Evolutionary conservation across 106 monocot genomes (phyloP).

Genomic region (Dioscorea alata): DNA sequence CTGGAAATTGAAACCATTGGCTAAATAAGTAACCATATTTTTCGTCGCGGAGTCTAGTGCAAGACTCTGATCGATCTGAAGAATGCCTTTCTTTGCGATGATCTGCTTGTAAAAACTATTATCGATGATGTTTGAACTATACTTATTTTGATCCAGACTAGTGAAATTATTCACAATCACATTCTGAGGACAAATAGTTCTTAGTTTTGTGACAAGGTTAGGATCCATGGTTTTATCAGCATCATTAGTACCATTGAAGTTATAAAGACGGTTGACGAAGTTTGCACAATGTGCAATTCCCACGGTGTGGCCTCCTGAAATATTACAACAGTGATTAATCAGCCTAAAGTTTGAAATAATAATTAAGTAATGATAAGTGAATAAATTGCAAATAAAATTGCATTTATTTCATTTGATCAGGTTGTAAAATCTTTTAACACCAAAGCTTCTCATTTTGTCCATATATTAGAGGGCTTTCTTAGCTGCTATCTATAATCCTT

Average conservation of each 20-base stretch:
- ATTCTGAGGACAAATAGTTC: slow-evolving; percentile 4
- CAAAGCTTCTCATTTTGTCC: neutral
- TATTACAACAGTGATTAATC: neutral
- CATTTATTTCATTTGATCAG: no score
- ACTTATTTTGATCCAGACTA: slow-evolving; percentile 10
- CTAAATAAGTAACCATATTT: neutral
- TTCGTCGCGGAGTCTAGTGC: slow-evolving; percentile 13
- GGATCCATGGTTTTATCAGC: slow-evolving; percentile 14
- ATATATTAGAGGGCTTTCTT: no score
- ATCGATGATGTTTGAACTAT: slow-evolving; percentile 10
- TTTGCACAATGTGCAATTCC: slow-evolving; percentile 15
- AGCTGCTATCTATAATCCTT: no score
- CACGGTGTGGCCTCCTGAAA: slow-evolving; percentile 13
- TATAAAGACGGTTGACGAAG: slow-evolving; percentile 14
- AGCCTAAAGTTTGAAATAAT: no score
- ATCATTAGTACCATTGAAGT: slow-evolving; percentile 10
- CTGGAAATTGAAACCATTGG: slow-evolving; percentile 5
- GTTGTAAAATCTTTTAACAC: no score
- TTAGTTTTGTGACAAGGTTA: neutral
- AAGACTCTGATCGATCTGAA: slow-evolving; percentile 22
- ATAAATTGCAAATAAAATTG: no score
- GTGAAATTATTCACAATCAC: neutral
- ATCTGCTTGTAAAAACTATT: slow-evolving; percentile 21
- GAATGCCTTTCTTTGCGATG: slow-evolving; percentile 7
- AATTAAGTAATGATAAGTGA: neutral